Percentiles rank a stretch among this genome's conserved stretches.
phyloP scores from a whole-genome alignment of 2,329 filamentous ascomycete genomes.

The Ophiostoma sp. region DNA sequence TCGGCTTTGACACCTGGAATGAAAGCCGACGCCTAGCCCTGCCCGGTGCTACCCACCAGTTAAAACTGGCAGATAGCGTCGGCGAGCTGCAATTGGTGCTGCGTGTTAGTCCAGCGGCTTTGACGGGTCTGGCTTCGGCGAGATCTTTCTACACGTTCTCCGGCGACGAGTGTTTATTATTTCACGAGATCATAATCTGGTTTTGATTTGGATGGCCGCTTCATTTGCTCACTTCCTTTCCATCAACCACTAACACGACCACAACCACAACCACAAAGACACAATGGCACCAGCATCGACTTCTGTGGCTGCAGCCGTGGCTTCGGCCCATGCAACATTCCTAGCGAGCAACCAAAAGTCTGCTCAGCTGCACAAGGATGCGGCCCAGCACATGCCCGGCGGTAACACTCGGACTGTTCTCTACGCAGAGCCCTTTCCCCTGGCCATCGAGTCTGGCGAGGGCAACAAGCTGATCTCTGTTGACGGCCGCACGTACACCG shows the following conservation, averaged over 20 bases:
- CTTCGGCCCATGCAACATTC: conserved; percentile 20
- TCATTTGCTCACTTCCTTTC: background rate
- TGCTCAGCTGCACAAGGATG: conserved; percentile 18
- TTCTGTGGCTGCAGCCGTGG: conserved; percentile 17
- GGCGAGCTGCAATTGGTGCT: background rate
- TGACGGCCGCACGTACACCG: conserved; percentile 34
- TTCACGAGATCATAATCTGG: background rate
- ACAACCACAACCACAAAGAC: background rate
- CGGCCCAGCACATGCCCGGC: conserved; percentile 25
- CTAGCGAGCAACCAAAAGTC: conserved; percentile 20
- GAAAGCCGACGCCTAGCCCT: background rate
- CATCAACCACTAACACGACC: background rate
- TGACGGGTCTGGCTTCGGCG: background rate
- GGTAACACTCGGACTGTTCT: conserved; percentile 45
- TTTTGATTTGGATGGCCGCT: background rate
- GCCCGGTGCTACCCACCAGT: background rate
- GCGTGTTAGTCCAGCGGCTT: background rate
- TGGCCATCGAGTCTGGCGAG: conserved; percentile 32
- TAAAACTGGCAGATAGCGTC: background rate
- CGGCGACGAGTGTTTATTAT: background rate
- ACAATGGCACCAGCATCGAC: conserved; percentile 16
- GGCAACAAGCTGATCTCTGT: conserved; percentile 29
- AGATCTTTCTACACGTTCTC: background rate
- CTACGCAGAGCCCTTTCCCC: conserved; percentile 35
- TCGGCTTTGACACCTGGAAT: background rate